A percentile compares a stretch with the other conserved stretches of the same genome.
phyloP scores from a whole-genome alignment of 2,329 filamentous ascomycete species.

The Pseudofabraea citricarpa region DNA sequence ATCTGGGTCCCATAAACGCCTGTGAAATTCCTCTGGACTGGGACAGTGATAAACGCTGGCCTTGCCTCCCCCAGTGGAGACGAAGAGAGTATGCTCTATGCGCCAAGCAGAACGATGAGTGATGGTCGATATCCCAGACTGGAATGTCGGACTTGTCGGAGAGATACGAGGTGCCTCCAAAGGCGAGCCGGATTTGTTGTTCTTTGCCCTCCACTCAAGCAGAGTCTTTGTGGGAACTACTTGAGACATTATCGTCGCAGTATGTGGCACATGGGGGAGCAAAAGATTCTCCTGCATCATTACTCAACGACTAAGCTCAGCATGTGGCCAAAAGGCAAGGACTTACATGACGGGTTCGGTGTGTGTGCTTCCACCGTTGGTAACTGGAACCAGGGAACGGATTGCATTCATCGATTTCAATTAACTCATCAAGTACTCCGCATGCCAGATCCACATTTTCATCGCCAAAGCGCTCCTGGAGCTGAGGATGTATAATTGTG shows the following conservation, averaged over 20 bases:
- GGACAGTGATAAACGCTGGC: constrained; percentile 6
- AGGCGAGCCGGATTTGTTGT: background rate
- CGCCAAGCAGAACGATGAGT: constrained; percentile 5
- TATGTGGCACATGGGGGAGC: constrained; percentile 42
- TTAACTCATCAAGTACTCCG: constrained; percentile 42
- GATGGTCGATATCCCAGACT: constrained; percentile 1
- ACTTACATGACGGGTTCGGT: constrained; percentile 38
- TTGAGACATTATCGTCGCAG: constrained; percentile 38
- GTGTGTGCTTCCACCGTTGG: constrained; percentile 41
- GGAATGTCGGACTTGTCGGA: background rate
- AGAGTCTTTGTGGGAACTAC: constrained; percentile 36
- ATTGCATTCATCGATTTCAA: constrained; percentile 39
- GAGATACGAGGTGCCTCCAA: background rate
- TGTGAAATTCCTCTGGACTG: constrained; percentile 8
- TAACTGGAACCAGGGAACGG: constrained; percentile 41
- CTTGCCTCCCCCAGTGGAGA: constrained; percentile 7
- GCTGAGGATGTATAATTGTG: constrained; percentile 36
- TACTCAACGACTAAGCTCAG: too few species aligned
- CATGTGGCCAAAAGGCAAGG: background rate
- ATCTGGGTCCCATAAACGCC: constrained; percentile 8
- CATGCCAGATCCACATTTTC: constrained; percentile 38
- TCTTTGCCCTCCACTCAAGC: constrained; percentile 30
- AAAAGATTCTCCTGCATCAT: constrained; percentile 33
- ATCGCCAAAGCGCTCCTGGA: constrained; percentile 39
- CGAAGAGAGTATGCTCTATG: constrained; percentile 12